Percentiles rank a stretch among this genome's conserved stretches.
These are phyloP conservation scores for Ogataea glucozyma DNA, from an alignment of 805 yeast species.

Conservation along the genomic window DNA sequence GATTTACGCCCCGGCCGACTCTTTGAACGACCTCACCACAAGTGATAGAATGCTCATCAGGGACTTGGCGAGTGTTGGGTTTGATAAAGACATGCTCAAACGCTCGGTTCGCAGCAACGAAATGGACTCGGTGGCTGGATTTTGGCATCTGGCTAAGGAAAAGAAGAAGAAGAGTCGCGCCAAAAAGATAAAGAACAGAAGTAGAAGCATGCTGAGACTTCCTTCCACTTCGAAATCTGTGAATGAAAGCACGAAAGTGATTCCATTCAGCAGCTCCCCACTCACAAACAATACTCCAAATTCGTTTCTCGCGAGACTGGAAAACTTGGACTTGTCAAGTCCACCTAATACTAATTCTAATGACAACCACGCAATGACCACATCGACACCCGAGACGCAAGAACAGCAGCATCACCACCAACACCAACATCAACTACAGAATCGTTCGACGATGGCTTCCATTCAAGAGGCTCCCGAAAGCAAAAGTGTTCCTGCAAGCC, in stretches of 20 bases:
- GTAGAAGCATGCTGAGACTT: conserved; percentile 34
- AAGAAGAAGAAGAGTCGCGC: conserved; percentile 42
- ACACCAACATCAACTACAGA: not conserved
- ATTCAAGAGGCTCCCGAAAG: conserved; percentile 2
- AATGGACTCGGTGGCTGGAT: conserved; percentile 72
- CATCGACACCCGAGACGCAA: not conserved
- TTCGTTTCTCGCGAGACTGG: conserved; percentile 6
- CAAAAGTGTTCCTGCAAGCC: not conserved
- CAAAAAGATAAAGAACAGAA: conserved; percentile 28
- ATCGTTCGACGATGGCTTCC: conserved; percentile 1
- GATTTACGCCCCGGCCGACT: conserved; percentile 36
- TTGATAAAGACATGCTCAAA: conserved; percentile 61
- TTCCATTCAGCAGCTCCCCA: conserved; percentile 21
- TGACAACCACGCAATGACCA: not conserved
- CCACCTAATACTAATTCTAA: conserved; percentile 3
- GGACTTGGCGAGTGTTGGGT: conserved; percentile 57
- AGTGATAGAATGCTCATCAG: conserved; percentile 64
- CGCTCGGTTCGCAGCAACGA: conserved; percentile 57
- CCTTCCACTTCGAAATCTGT: conserved; percentile 27
- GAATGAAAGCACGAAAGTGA: conserved; percentile 24
- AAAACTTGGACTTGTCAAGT: conserved; percentile 15
- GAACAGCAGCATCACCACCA: not conserved
- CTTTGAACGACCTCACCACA: conserved; percentile 38
- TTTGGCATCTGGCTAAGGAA: conserved; percentile 69
- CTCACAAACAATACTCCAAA: conserved; percentile 14